These are phyloP conservation scores for Xylogone sp. DNA, from an alignment of 2,329 filamentous ascomycete genomes.

Conservation along the genomic window DNA sequence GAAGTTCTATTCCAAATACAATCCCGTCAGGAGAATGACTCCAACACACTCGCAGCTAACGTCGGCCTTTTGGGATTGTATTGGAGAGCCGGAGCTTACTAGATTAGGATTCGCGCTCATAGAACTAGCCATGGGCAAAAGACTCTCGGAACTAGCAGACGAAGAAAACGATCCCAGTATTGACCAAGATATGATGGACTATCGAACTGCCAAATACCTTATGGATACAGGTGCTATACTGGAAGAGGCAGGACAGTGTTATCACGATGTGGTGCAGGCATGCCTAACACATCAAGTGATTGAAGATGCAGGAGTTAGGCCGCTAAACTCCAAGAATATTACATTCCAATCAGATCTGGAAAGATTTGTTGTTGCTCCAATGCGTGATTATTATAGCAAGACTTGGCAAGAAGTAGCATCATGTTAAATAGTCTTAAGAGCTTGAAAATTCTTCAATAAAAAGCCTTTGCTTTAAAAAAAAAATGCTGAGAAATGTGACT, in stretches of 20 bases:
- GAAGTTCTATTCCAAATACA: slow-evolving; percentile 7
- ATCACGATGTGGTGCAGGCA: slow-evolving; percentile 5
- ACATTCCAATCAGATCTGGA: slow-evolving; percentile 7
- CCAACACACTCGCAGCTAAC: not conserved
- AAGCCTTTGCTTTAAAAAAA: not conserved
- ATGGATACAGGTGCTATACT: slow-evolving; percentile 2
- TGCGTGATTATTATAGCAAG: not conserved
- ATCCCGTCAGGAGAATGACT: not conserved
- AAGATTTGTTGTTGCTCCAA: not conserved
- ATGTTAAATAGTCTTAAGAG: not conserved
- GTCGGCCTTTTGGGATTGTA: slow-evolving; percentile 6
- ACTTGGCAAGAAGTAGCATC: not conserved
- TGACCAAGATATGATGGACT: slow-evolving; percentile 4
- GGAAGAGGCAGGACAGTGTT: slow-evolving; percentile 5
- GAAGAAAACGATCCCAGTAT: not conserved
- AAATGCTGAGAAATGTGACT: not conserved
- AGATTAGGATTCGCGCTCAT: slow-evolving; percentile 8
- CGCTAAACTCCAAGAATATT: slow-evolving; percentile 2
- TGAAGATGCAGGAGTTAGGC: not conserved
- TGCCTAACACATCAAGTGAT: slow-evolving; percentile 6
- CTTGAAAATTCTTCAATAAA: not conserved
- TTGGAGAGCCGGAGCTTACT: slow-evolving; percentile 7
- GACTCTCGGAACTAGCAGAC: slow-evolving; percentile 4
- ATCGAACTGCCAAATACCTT: slow-evolving; percentile 4
- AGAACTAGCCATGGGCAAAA: slow-evolving; percentile 8